Conservation (phyloP, 192 early-diverging fungal species). For the Mortierella hygrophila region DNA sequence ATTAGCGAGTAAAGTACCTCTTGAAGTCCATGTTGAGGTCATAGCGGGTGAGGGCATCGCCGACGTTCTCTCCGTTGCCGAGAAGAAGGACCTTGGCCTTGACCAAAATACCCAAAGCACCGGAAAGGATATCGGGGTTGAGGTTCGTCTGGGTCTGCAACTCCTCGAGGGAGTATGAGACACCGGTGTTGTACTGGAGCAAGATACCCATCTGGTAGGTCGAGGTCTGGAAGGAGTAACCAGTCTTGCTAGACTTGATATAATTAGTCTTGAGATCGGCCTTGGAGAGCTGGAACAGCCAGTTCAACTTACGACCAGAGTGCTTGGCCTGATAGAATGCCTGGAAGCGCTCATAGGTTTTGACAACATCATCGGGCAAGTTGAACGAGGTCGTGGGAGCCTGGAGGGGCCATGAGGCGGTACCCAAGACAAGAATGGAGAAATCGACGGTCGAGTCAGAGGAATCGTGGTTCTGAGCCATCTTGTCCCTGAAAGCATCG, state of each 20-base stretch:
- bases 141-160: constrained; percentile 82
- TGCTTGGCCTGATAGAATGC: constrained; percentile 92
- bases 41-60: constrained; percentile 71
- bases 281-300: constrained; percentile 92
- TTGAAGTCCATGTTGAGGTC: constrained; percentile 86
- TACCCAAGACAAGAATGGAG: constrained; percentile 87
- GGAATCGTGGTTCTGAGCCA: constrained; percentile 55
- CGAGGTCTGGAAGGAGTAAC: constrained; percentile 85
- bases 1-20: constrained; percentile 51
- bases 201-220: constrained; percentile 96
- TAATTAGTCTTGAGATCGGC: constrained; percentile 96
- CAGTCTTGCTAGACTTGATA: constrained; percentile 78
- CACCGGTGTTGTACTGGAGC: constrained; percentile 87
- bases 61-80: constrained; percentile 63
- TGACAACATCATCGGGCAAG: constrained; percentile 90
- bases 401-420: constrained; percentile 91
- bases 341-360: constrained; percentile 87
- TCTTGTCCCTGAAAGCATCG: constrained; percentile 80
- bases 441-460: constrained; percentile 72
- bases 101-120: constrained; percentile 80
- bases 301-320: constrained; percentile 91
- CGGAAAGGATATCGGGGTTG: constrained; percentile 71
- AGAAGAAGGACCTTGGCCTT: constrained; percentile 86
- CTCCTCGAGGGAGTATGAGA: constrained; percentile 84
- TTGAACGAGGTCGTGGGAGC: constrained; percentile 83